Evolutionary conservation across 805 yeast species (phyloP), one percentile per base, ranked within the genome.

Genomic region (Ogataea henricii): DNA sequence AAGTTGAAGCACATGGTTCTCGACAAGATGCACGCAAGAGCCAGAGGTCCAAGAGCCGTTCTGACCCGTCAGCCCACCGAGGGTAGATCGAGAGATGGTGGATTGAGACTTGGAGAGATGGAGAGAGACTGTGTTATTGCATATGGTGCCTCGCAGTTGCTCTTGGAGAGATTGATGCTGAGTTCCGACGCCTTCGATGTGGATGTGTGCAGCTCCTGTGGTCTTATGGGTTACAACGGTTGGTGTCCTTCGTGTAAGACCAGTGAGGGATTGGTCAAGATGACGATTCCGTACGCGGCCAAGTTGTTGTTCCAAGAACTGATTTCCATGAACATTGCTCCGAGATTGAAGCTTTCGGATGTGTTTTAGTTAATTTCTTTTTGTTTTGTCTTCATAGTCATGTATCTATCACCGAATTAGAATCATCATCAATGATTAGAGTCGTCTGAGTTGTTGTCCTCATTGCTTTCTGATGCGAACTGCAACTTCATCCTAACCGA

Each of bases 101-200:
- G 99, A 66, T 79, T 94, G 66, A 85, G 99, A 76, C 79, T 94
- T 68, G 99, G 99, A 62, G 99, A 94, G 73, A 94, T 94, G 99
- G 99, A 94, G 69, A 87, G 99, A 71, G 99, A 94, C 75, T 94
- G 99, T 85, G 96, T 94, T 55, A 95, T 94, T 71, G 99, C 99
- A 1, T 94, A 94, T 62, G 99, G 99, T 63, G 99, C 99, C 1
- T 91, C 97, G 4, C 98, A 92, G 69, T 73, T 94, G 57, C 76
- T 94, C 56, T 73, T 94, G 52, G 99, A 94, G 70, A 83, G 99
- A 69, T 78, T 94, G 62, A 94, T 94, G 99, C 73, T 91, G 43
- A 88, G 96, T 45, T 91, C 98, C 0, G 99, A 94, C 73, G 98
- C 97, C 0, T 94, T 94, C 65, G 98, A 94, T 59, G 97, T 94